Conservation (phyloP, 2,329 filamentous ascomycete species). For the Penicillium paneum region DNA sequence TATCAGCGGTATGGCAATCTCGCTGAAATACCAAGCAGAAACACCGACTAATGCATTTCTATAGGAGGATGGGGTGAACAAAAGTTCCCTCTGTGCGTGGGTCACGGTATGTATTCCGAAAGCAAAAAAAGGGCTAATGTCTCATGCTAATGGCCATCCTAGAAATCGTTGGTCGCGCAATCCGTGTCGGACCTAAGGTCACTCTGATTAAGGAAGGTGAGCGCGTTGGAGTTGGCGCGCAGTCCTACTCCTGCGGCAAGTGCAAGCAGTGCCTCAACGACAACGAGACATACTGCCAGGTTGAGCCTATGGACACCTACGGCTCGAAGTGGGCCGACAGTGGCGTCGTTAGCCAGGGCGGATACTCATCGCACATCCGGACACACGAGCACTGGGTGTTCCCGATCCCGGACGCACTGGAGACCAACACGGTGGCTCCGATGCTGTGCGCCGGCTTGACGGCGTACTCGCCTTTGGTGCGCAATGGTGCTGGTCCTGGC, state of each 20-base stretch:
- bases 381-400: constrained; percentile 73
- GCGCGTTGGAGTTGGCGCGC: constrained; percentile 67
- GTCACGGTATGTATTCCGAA: constrained; percentile 42
- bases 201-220: constrained; percentile 60
- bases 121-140: not conserved
- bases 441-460: constrained; percentile 86
- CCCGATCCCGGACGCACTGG: constrained; percentile 68
- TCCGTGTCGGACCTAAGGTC: constrained; percentile 65
- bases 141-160: not conserved
- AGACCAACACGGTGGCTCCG: constrained; percentile 61
- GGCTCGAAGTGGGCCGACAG: constrained; percentile 55
- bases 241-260: constrained; percentile 62
- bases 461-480: constrained; percentile 71
- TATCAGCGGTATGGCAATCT: constrained; percentile 46
- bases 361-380: constrained; percentile 66
- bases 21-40: not conserved
- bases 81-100: constrained; percentile 52
- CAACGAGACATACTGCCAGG: constrained; percentile 66
- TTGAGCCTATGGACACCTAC: constrained; percentile 52
- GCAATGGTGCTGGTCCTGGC: constrained; percentile 71
- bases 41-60: constrained; percentile 1
- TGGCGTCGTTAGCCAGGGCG: constrained; percentile 64
- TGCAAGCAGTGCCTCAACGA: constrained; percentile 64
- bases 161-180: constrained; percentile 68
- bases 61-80: constrained; percentile 53